A percentile compares a stretch with the other conserved stretches of the same genome.
Conservation (phyloP, 306 rosid genomes). For the Clitoria ternatea region DNA sequence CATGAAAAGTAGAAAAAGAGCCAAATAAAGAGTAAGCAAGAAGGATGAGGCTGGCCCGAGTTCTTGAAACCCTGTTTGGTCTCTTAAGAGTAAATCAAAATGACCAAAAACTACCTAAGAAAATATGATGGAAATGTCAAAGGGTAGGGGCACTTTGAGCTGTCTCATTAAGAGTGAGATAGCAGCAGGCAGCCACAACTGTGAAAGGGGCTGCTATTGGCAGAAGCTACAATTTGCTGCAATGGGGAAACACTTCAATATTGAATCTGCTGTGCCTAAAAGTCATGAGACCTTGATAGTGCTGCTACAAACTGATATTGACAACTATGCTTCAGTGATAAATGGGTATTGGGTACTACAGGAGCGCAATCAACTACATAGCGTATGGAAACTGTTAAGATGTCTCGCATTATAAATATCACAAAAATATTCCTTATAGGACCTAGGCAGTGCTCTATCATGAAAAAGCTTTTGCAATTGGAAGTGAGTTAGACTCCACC, state of each 20-base stretch:
- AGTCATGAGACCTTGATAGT: background rate
- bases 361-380: no score
- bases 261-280: background rate
- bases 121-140: background rate
- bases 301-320: background rate
- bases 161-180: no score
- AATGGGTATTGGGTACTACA: background rate
- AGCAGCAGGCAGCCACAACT: background rate
- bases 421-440: no score
- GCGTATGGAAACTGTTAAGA: no score
- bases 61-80: background rate
- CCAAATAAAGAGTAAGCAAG: background rate
- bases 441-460: no score
- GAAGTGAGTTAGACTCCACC: no score
- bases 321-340: background rate
- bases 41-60: background rate
- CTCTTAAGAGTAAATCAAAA: background rate
- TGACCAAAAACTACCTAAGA: background rate
- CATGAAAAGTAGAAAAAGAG: background rate
- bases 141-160: background rate
- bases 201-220: background rate
- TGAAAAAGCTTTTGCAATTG: no score
- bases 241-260: background rate
- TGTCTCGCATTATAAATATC: no score
- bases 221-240: background rate